Evolutionary conservation across 2,329 filamentous ascomycete genomes (phyloP), one percentile per base, ranked within the genome.

Genomic region (Exserohilum rostratum): DNA sequence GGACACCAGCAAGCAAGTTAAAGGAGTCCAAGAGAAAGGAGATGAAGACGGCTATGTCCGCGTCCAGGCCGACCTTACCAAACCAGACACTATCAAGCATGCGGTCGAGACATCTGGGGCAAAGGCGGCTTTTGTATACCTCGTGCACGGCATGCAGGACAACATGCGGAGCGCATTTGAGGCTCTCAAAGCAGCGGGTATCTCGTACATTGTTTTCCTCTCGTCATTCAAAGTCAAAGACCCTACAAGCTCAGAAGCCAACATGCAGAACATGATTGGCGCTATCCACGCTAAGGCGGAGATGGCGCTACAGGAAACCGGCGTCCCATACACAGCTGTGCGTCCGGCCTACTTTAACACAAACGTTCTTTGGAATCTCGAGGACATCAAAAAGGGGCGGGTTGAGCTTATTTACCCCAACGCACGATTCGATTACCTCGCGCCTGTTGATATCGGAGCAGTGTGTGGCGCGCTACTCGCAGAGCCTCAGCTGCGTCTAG

Each of bases 111-210:
- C 62, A 27, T 73, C 79, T 0, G 73, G 76, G 7, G 81, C 82
- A 13, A 80, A 74, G 38, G 60, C 64, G 6, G 82, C 81, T 0
- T 84, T 83, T 69, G 70, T 83, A 42, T 84, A 85, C 64, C 25
- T 72, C 2, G 60, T 72, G 6, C 58, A 66, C 11, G 60, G 66
- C 25, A 54, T 66, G 0, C 5, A 61, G 1, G 78, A 82, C 55
- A 50, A 72, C 49, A 78, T 83, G 77, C 69, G 67, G 13, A 51
- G 65, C 6, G 72, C 73, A 13, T 61, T 82, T 43, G 59, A 70
- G 53, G 78, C 81, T 1, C 68, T 84, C 46, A 80, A 79, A 55
- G 60, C 65, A 13, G 73, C 72, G 1, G 82, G 81, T 0, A 70
- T 82, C 30, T 73, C 79, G 10, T 76, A 72, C 30, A 73, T 82